Conservation (phyloP, 1,284 basidiomycete genomes). For the Vanrija sp. region DNA sequence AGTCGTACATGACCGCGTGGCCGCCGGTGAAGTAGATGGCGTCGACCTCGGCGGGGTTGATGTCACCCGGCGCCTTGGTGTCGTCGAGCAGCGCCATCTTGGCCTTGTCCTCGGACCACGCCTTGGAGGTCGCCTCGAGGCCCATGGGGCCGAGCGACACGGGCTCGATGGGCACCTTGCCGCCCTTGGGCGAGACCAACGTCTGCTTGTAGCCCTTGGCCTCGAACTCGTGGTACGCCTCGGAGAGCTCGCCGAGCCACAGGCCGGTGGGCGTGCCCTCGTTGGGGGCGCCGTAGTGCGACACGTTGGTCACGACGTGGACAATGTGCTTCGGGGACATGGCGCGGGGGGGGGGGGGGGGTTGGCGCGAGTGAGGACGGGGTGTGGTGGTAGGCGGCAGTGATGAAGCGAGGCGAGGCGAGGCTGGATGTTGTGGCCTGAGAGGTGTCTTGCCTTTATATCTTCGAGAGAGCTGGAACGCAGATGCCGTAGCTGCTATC, state of each 20-base stretch:
- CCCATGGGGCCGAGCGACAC: background rate
- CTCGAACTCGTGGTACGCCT: constrained; percentile 3
- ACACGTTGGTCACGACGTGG: constrained; percentile 6
- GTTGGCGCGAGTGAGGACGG: too few species aligned
- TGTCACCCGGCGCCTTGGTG: background rate
- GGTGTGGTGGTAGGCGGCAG: too few species aligned
- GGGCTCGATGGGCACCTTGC: constrained; percentile 4
- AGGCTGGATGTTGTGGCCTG: too few species aligned
- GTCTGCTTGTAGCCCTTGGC: background rate
- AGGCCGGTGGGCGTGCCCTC: constrained; percentile 1
- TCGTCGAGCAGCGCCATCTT: background rate
- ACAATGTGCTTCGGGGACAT: background rate
- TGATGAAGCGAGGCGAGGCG: too few species aligned
- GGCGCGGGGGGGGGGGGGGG: too few species aligned
- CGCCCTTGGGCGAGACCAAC: constrained; percentile 1
- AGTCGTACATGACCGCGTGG: constrained; percentile 16
- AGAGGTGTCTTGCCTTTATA: too few species aligned
- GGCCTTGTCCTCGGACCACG: background rate
- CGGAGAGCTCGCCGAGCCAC: constrained; percentile 5
- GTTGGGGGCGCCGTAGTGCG: background rate
- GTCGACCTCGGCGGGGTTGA: constrained; percentile 1
- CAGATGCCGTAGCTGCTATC: too few species aligned
- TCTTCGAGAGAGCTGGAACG: too few species aligned
- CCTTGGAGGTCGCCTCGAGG: constrained; percentile 3
- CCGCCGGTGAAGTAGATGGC: constrained; percentile 13